Evolutionary conservation across 306 rosid genomes (phyloP), one percentile per base, ranked within the genome.

Genomic region (Gynostemma pentaphyllum): DNA sequence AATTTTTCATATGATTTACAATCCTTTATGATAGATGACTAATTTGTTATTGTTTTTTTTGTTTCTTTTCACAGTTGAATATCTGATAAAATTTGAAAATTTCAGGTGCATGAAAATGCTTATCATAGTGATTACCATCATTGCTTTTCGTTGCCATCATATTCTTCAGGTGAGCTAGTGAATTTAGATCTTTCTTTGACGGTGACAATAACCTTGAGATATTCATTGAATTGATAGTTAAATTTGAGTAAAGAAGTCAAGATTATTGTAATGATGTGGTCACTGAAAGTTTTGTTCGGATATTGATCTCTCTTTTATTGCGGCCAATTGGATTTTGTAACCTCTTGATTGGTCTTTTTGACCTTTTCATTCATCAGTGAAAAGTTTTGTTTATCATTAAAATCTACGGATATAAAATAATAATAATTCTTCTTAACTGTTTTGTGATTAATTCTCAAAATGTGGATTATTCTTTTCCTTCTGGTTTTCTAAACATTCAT

Each of bases 41-140:
- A 51, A 28, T 28, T 1, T 6, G 13, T 28, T 39, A 1, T 53
- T 39, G 26, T 53, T 13, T 27, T 11, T 39, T 21, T 19, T 61
- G 39, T 51, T 53, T 63, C 45, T 36, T 29, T 51, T 4, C 26
- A 19, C 23, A 32, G 22, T 45, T 63, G 29, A 22, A 42, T 68
- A 54, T 49, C 48, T 56, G 65, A 66, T 22, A 40, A 55, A 21
- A 76, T 62, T 72, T 49, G 26, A 72, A 68, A 77, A 45, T 80
- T 78, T 74, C 95, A 88, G 98, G 95, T 88, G 68, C 98, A 91
- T 40, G 96, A 91, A 83, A 91, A 91, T 81, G 96, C 98, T 47
- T 91, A 88, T 71, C 72, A 77, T 41, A 85, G 96, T 63, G 96
- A 86, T 45, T 82, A 76, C 77, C 98, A 91, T 64, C 98, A 91